Conservation (phyloP, 1,284 basidiomycete species). For the Cryptococcus depauperatus region DNA sequence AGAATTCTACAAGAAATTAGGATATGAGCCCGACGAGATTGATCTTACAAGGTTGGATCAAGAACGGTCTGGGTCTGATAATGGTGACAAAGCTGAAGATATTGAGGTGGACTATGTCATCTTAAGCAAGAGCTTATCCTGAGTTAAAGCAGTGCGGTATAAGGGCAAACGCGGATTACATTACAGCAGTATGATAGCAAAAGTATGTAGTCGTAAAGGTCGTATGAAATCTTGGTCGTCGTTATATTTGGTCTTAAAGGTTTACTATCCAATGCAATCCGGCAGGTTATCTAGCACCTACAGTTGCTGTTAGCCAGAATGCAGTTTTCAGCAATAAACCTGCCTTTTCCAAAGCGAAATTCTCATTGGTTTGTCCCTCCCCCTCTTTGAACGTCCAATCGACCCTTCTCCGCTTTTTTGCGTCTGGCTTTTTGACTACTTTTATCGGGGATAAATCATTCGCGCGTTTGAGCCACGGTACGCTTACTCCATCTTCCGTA, state of each 20-base stretch:
- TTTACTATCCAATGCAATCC: background rate
- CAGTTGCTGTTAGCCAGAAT: background rate
- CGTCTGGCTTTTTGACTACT: background rate
- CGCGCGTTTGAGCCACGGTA: slow-evolving; percentile 8
- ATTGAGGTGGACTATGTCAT: slow-evolving; percentile 25
- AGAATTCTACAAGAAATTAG: slow-evolving; percentile 30
- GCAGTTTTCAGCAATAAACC: background rate
- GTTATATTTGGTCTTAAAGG: background rate
- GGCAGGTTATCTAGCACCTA: slow-evolving; percentile 11
- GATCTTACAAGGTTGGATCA: slow-evolving; percentile 35
- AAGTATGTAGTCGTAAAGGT: background rate
- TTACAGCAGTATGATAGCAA: no score
- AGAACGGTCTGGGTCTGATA: slow-evolving; percentile 19
- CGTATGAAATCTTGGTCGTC: background rate
- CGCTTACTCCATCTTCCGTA: slow-evolving; percentile 1
- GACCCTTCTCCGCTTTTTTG: slow-evolving; percentile 1
- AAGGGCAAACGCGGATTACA: no score
- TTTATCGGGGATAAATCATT: background rate
- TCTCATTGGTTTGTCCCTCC: background rate
- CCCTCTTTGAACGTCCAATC: slow-evolving; percentile 35
- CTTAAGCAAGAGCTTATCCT: slow-evolving; percentile 21
- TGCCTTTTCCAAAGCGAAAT: background rate
- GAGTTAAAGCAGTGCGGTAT: background rate
- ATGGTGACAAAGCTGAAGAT: slow-evolving; percentile 9
- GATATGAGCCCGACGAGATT: slow-evolving; percentile 39